phyloP scores from a whole-genome alignment of 2,329 filamentous ascomycete species.

The Huntiella bhutanensis region DNA sequence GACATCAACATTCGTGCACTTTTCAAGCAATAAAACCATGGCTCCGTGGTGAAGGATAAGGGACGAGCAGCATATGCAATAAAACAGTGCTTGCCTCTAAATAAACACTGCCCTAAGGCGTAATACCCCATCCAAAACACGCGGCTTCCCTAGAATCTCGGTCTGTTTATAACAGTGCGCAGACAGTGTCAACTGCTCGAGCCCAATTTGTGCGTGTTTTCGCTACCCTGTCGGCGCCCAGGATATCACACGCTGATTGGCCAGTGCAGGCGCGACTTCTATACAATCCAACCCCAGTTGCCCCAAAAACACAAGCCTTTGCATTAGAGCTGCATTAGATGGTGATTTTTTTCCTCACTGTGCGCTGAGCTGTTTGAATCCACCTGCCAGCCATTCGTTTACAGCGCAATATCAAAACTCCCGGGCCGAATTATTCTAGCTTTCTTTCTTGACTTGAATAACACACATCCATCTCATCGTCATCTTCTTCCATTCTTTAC shows the following conservation, averaged over 20 bases:
- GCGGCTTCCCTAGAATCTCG: too few species aligned
- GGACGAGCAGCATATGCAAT: too few species aligned
- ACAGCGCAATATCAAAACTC: not conserved
- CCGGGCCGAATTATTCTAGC: not conserved
- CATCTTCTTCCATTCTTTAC: not conserved
- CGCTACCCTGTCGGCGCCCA: not conserved
- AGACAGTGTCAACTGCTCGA: not conserved
- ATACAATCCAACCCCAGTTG: slow-evolving; percentile 5
- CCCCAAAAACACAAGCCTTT: slow-evolving; percentile 5
- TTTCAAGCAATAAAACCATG: too few species aligned
- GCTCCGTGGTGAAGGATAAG: too few species aligned
- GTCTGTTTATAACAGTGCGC: not conserved
- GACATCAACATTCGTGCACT: too few species aligned
- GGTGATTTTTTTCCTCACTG: slow-evolving; percentile 1
- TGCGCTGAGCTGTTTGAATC: not conserved
- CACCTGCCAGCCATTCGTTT: slow-evolving; percentile 1
- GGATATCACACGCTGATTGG: slow-evolving; percentile 6
- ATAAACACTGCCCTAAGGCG: too few species aligned
- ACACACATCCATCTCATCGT: not conserved
- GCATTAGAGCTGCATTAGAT: slow-evolving; percentile 1
- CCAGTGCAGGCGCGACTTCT: slow-evolving; percentile 8
- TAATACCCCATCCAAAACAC: too few species aligned
- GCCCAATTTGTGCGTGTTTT: slow-evolving; percentile 9
- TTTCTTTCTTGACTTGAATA: not conserved
- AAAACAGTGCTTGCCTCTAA: too few species aligned